These are phyloP conservation scores for Apostasia ramifera DNA, from an alignment of 106 monocot genomes.

Conservation along the genomic window DNA sequence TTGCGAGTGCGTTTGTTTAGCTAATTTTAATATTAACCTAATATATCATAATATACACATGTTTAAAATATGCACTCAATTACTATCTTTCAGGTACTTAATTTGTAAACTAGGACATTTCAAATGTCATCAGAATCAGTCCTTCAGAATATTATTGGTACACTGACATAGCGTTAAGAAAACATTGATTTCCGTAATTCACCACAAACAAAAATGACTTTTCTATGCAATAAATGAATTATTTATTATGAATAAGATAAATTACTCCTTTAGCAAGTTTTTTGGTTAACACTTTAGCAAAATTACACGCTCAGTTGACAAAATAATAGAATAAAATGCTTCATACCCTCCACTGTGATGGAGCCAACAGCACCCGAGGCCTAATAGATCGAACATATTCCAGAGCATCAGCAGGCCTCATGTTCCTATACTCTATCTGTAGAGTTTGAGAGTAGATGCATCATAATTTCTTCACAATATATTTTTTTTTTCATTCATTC, in stretches of 20 bases:
- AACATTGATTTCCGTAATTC: background rate
- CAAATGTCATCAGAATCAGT: no score
- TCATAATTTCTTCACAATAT: background rate
- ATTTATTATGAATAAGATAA: background rate
- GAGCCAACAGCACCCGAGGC: slow-evolving; percentile 40
- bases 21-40: no score
- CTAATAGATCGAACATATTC: slow-evolving; percentile 38
- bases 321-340: background rate
- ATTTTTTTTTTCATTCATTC: background rate
- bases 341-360: slow-evolving; percentile 44
- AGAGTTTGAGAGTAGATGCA: background rate
- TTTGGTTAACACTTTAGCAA: background rate
- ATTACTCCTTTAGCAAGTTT: background rate
- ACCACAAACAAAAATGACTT: background rate
- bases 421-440: slow-evolving; percentile 42
- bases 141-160: no score
- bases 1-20: no score
- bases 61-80: no score
- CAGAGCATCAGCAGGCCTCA: slow-evolving; percentile 36
- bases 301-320: background rate
- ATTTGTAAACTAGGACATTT: no score
- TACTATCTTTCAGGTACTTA: no score
- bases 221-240: background rate
- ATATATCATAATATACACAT: no score
- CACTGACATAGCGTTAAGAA: background rate